These are phyloP conservation scores for Xylariales sp. DNA, from an alignment of 2,329 filamentous ascomycete species.

Conservation along the genomic window DNA sequence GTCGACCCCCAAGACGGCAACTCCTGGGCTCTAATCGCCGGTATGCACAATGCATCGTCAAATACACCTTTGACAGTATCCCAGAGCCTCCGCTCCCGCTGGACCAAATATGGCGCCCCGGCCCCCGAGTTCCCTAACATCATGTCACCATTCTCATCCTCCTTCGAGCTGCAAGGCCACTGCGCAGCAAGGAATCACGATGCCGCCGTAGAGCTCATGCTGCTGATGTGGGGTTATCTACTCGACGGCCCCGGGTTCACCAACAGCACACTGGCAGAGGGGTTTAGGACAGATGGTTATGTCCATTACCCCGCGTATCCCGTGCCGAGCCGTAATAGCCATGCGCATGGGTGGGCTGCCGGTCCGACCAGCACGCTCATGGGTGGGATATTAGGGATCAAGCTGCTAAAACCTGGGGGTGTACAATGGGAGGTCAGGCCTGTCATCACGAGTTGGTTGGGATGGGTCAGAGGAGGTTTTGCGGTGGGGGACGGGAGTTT, in stretches of 20 bases:
- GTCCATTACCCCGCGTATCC: slow-evolving; percentile 29
- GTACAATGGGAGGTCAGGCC: slow-evolving; percentile 23
- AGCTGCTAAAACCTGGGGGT: slow-evolving; percentile 21
- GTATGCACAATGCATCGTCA: slow-evolving; percentile 10
- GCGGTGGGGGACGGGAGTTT: slow-evolving; percentile 28
- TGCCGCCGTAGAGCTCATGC: slow-evolving; percentile 36
- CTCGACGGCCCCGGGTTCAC: slow-evolving; percentile 34
- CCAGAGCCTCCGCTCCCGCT: slow-evolving; percentile 31
- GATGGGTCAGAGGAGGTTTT: slow-evolving; percentile 32
- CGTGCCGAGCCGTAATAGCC: slow-evolving; percentile 25
- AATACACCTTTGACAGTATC: slow-evolving; percentile 27
- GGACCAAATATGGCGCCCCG: slow-evolving; percentile 40
- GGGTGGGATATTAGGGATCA: slow-evolving; percentile 24
- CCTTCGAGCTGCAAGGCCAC: slow-evolving; percentile 23
- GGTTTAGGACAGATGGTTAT: slow-evolving; percentile 33
- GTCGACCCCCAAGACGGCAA: slow-evolving; percentile 17
- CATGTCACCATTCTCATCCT: slow-evolving; percentile 15
- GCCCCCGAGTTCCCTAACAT: slow-evolving; percentile 22
- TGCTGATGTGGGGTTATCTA: slow-evolving; percentile 35
- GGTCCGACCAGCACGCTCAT: slow-evolving; percentile 30
- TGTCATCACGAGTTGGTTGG: slow-evolving; percentile 27
- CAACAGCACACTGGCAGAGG: slow-evolving; percentile 37
- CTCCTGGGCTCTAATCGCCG: slow-evolving; percentile 14
- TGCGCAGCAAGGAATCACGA: slow-evolving; percentile 31
- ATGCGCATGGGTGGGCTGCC: slow-evolving; percentile 32